Base-by-base conservation (phyloP, 164 flowering plant genomes). In the Magnolia changhungtana region DNA sequence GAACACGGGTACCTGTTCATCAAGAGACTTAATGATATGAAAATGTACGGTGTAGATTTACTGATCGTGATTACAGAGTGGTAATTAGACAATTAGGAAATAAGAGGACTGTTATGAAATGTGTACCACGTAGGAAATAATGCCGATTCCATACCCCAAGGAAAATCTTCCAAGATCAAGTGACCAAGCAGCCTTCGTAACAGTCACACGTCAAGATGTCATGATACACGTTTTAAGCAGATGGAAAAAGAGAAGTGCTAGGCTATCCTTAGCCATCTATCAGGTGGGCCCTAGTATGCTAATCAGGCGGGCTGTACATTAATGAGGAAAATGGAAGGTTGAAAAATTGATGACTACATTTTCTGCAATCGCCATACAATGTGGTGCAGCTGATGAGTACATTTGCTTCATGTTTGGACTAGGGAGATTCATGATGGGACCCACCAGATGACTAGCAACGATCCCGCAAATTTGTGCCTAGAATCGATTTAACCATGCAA, bases 91-190 rank as follows among this genome's bases (percentile, higher is more conserved):
- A 68, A 13, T 49, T 19, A 1, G 2, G 19, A 19, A 45, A 19
- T 49, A 20, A 21, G 45, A 19, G 6, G 8, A 49, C 27, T 27
- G 14, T 49, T 8, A 18, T 19, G 61, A 3, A 50, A 70, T 21
- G 71, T 23, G 67, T 87, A 90, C 95, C 92, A 91, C 95, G 73
- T 82, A 92, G 31, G 97, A 92, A 83, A 88, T 82, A 63, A 90
- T 76, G 49, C 97, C 97, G 29, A 89, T 89, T 64, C 97, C 95
- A 79, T 81, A 91, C 78, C 97, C 97, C 2, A 89, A 88, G 72
- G 72, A 85, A 51, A 91, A 74, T 80, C 97, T 88, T 71, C 97
- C 97, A 2, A 85, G 50, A 67, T 91, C 94, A 68, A 92, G 91
- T 3, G 72, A 72, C 64, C 80, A 52, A 72, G 88, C 82, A 75